These are phyloP conservation scores for Udeniomyces megalosporus DNA, from an alignment of 768 basidiomycete species.

Conservation along the genomic window DNA sequence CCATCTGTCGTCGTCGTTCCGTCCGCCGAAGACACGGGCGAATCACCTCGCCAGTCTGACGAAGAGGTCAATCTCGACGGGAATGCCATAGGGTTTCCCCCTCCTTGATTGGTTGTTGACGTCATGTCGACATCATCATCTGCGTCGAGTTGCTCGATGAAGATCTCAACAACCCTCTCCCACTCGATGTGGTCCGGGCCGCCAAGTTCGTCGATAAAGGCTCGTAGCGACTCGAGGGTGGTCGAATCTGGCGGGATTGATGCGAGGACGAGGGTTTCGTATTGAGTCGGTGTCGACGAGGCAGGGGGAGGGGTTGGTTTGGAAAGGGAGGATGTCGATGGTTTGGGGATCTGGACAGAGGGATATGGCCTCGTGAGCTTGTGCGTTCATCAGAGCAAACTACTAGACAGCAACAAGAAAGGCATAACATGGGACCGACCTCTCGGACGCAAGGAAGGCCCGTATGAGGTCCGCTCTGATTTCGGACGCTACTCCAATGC, in stretches of 20 bases:
- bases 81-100: background rate
- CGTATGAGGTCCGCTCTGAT: constrained; percentile 62
- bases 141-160: constrained; percentile 9
- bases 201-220: background rate
- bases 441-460: constrained; percentile 31
- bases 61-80: background rate
- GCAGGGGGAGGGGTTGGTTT: background rate
- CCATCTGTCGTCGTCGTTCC: background rate
- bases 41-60: background rate
- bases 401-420: background rate
- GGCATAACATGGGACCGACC: background rate
- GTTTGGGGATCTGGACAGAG: background rate
- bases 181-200: background rate
- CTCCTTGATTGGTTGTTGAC: background rate
- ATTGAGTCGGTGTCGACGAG: background rate
- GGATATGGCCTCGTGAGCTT: too few species aligned
- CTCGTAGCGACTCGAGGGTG: constrained; percentile 3
- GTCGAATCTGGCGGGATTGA: constrained; percentile 2
- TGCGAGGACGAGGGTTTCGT: constrained; percentile 8
- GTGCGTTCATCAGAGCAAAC: too few species aligned
- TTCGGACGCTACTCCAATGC: constrained; percentile 85
- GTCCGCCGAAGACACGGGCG: background rate
- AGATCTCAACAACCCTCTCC: constrained; percentile 11
- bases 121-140: background rate
- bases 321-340: constrained; percentile 2